Evolutionary conservation across 371 early-diverging fungal species (phyloP).

Genomic region (Conidiobolus incongruus): DNA sequence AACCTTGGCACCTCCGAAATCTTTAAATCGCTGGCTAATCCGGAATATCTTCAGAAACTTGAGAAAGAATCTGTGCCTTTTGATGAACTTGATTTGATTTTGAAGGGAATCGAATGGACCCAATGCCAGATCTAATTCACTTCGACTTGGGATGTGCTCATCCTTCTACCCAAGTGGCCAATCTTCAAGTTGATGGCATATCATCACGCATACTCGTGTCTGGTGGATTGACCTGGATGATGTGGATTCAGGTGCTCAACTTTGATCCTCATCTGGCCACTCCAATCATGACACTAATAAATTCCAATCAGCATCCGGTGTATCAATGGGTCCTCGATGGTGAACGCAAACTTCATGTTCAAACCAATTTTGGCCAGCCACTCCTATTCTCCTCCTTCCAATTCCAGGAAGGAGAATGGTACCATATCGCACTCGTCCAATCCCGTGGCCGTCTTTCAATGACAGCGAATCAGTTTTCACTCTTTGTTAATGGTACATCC

Average conservation of each 20-base stretch:
- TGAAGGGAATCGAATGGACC: constrained; percentile 29
- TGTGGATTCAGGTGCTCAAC: constrained; percentile 40
- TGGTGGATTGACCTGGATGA: constrained; percentile 25
- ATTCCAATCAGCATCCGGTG: constrained; percentile 14
- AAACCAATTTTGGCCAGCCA: constrained; percentile 21
- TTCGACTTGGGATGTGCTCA: constrained; percentile 20
- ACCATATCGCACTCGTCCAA: constrained; percentile 45
- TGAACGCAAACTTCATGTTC: constrained; percentile 20
- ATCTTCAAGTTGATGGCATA: constrained; percentile 9
- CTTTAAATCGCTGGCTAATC: constrained; percentile 21
- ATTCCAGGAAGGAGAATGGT: constrained; percentile 38
- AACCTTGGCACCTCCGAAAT: constrained; percentile 28
- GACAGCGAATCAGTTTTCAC: constrained; percentile 22
- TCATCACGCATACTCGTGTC: constrained; percentile 20
- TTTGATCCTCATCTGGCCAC: constrained; percentile 16
- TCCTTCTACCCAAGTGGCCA: constrained; percentile 17
- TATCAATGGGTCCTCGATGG: constrained; percentile 21
- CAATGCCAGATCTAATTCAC: constrained; percentile 44
- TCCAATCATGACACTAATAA: constrained; percentile 26
- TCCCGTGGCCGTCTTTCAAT: constrained; percentile 25
- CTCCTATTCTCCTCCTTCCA: constrained; percentile 20
- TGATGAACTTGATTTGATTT: constrained; percentile 20
- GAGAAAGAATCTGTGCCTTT: constrained; percentile 1
- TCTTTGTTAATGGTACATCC: constrained; percentile 37
- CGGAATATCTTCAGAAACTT: constrained; percentile 2